phyloP scores from a whole-genome alignment of 495 filamentous ascomycete genomes.

The Venustampulla echinocandica region DNA sequence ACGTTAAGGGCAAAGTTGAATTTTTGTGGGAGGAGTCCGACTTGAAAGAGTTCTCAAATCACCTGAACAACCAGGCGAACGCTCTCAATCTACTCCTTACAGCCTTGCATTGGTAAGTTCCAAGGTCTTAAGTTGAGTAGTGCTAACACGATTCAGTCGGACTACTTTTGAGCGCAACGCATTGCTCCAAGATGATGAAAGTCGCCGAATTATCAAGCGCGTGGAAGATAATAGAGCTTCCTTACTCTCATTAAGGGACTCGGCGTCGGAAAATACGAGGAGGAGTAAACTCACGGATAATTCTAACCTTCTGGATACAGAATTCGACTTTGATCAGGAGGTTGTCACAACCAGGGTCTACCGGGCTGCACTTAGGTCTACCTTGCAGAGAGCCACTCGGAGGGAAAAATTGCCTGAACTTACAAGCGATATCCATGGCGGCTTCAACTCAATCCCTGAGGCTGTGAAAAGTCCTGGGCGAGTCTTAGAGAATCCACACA shows the following conservation, averaged over 20 bases:
- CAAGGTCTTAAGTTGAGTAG: not conserved
- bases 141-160: not conserved
- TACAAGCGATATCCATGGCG: not conserved
- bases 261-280: not conserved
- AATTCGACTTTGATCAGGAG: slow-evolving; percentile 1
- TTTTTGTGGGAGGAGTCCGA: not conserved
- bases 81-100: slow-evolving; percentile 1
- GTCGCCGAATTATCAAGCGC: slow-evolving; percentile 1
- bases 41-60: not conserved
- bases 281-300: not conserved
- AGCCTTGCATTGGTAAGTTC: not conserved
- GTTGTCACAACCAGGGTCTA: not conserved
- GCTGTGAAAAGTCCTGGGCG: not conserved
- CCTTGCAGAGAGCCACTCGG: not conserved
- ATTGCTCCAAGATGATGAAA: not conserved
- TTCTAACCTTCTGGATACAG: not conserved
- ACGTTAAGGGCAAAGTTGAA: not conserved
- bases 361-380: not conserved
- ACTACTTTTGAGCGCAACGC: not conserved
- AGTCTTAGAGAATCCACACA: not conserved
- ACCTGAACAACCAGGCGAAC: not conserved
- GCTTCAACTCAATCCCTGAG: not conserved
- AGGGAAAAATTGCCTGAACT: not conserved
- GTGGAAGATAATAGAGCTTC: not conserved
- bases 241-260: not conserved